Evolutionary conservation across 305 asterid genomes (phyloP).

Genomic region (Andrographis paniculata): DNA sequence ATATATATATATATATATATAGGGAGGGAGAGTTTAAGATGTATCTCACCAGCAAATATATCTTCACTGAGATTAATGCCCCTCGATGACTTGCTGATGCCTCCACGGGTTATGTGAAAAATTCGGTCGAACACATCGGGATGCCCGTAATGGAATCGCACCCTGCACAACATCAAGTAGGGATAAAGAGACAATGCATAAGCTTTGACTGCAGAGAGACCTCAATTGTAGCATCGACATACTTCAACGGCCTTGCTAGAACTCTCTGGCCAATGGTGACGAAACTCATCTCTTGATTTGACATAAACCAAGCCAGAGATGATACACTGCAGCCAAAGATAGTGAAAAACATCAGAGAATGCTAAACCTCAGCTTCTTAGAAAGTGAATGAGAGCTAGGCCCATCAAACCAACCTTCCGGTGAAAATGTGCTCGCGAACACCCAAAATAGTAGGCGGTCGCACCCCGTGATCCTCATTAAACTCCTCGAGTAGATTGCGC

Average conservation of each 20-base stretch:
- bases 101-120: conserved; percentile 94
- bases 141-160: conserved; percentile 93
- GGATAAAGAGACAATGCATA: conserved; percentile 12
- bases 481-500: conserved; percentile 98
- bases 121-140: conserved; percentile 93
- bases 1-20: too few species aligned
- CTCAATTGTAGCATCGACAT: conserved; percentile 22
- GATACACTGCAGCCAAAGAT: conserved; percentile 72
- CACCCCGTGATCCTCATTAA: conserved; percentile 96
- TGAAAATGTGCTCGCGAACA: conserved; percentile 97
- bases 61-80: conserved; percentile 96
- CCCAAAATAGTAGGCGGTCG: conserved; percentile 95
- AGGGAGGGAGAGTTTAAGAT: conserved; percentile 15
- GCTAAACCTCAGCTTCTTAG: conserved; percentile 5
- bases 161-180: conserved; percentile 40
- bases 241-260: conserved; percentile 97
- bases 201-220: conserved; percentile 10
- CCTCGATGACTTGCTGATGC: conserved; percentile 87
- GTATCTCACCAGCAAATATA: conserved; percentile 78
- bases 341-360: conserved; percentile 23
- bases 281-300: conserved; percentile 97
- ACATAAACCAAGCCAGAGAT: conserved; percentile 99
- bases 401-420: conserved; percentile 64
- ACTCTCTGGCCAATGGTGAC: conserved; percentile 99
- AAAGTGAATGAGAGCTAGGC: conserved; percentile 16